These are phyloP conservation scores for Nicotiana tabacum DNA, from an alignment of 257 asterid genomes.

Conservation along the genomic window DNA sequence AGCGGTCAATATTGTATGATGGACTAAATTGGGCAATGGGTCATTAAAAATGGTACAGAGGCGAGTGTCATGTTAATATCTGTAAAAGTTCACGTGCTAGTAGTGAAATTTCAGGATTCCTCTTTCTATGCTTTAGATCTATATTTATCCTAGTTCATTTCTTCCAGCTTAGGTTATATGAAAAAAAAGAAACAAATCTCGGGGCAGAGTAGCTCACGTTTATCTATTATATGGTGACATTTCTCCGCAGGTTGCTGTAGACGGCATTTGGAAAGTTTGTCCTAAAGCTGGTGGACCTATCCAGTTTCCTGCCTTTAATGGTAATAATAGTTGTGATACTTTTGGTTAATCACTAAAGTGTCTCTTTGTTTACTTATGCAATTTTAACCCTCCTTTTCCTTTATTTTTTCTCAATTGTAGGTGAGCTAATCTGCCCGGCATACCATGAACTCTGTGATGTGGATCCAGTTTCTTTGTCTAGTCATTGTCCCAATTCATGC, in stretches of 20 bases:
- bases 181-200: neutral
- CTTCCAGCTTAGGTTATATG: neutral
- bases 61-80: neutral
- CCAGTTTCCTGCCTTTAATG: slow-evolving; percentile 76
- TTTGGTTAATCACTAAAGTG: neutral
- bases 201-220: neutral
- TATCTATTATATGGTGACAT: neutral
- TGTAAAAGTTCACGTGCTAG: neutral
- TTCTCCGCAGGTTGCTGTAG: slow-evolving; percentile 74
- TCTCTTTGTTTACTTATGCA: neutral
- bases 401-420: slow-evolving; percentile 31
- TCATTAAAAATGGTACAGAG: neutral
- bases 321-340: slow-evolving; percentile 27
- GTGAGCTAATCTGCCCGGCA: slow-evolving; percentile 90
- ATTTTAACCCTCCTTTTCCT: neutral
- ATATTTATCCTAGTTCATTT: neutral
- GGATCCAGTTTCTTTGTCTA: slow-evolving; percentile 56
- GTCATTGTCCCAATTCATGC: slow-evolving; percentile 82
- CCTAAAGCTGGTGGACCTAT: slow-evolving; percentile 83
- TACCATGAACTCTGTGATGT: slow-evolving; percentile 78
- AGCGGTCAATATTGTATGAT: neutral
- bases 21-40: neutral
- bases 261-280: slow-evolving; percentile 75
- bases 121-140: neutral
- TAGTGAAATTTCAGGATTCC: neutral